Conservation (phyloP, 176 grass and related monocot species). For the Zea luxurians region DNA sequence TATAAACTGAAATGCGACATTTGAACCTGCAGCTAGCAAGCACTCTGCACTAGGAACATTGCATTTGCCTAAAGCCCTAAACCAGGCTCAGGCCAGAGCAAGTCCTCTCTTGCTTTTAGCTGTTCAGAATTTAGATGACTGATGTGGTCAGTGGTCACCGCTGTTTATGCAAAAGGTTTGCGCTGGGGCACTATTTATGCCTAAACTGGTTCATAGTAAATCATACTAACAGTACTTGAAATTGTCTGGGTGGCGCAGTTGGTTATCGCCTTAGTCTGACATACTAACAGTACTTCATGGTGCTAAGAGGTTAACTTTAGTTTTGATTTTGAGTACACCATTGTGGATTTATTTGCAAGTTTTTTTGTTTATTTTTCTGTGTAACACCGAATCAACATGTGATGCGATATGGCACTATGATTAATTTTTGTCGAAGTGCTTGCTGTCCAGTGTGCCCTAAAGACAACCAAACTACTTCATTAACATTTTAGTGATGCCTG, state of each 20-base stretch:
- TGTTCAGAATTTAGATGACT: background rate
- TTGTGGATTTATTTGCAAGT: background rate
- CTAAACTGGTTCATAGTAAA: background rate
- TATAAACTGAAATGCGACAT: background rate
- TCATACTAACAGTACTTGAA: background rate
- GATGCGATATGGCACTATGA: background rate
- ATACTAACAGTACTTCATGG: background rate
- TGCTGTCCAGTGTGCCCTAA: background rate
- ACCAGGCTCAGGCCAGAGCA: background rate
- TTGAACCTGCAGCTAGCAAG: background rate
- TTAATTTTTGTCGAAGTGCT: slow-evolving; percentile 12
- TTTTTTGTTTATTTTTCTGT: slow-evolving; percentile 28
- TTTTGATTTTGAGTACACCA: background rate
- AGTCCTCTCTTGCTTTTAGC: background rate
- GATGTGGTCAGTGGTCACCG: background rate
- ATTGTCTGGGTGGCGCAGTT: no score
- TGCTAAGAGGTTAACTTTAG: background rate
- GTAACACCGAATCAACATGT: background rate
- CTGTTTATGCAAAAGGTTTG: slow-evolving; percentile 1
- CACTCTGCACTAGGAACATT: background rate
- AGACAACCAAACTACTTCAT: background rate
- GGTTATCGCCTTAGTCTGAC: no score
- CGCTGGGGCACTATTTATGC: background rate
- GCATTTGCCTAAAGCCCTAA: background rate
- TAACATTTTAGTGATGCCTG: background rate